Evolutionary conservation across 768 basidiomycete species (phyloP), one percentile per base, ranked within the genome.

Genomic region (Lactarius quietus): DNA sequence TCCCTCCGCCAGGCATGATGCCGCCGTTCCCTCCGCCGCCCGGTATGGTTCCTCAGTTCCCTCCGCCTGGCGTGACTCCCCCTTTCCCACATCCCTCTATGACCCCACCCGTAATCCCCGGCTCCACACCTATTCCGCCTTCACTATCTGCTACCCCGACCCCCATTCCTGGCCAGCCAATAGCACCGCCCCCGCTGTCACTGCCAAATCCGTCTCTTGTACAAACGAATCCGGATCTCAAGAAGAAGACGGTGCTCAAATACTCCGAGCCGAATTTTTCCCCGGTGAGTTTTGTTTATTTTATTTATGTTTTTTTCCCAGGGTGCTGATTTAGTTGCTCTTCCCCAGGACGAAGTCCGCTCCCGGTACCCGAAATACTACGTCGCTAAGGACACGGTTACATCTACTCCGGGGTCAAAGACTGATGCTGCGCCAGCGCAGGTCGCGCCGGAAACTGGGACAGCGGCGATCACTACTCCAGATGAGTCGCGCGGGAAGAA

Each of bases 401-500:
- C 68, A 65, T 70, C 69, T 68, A 73, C 73, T 20, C 75, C 72
- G 18, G 76, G 77, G 52, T 68, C 73, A 33, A 69, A 70, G 57
- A 72, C 70, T 26, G 74, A 74, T 62, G 73, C 74, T 67, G 67
- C 74, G 60, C 75, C 71, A 38, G 66, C 58, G 57, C 69, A 70
- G 62, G 54, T 67, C 54, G 63, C 72, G 55, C 62, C 57, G 6
- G 65, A 66, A 36, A 28, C 48, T 48, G 61, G 57, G 56, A 51
- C 56, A 53, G 38, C 18, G 26, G 18, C 14, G 20, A 7, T 20
- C 6, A 35, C 71, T 62, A 71, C 70, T 31, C 71, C 69, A 36
- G 87, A 89, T 58, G 89, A 90, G 71, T 78, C 83, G 57, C 83
- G 89, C 69, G 91, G 92, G 56, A 91, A 87, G 80, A 94, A 94